Base-by-base conservation (phyloP, 345 rosid species). In the Heritiera fomes region DNA sequence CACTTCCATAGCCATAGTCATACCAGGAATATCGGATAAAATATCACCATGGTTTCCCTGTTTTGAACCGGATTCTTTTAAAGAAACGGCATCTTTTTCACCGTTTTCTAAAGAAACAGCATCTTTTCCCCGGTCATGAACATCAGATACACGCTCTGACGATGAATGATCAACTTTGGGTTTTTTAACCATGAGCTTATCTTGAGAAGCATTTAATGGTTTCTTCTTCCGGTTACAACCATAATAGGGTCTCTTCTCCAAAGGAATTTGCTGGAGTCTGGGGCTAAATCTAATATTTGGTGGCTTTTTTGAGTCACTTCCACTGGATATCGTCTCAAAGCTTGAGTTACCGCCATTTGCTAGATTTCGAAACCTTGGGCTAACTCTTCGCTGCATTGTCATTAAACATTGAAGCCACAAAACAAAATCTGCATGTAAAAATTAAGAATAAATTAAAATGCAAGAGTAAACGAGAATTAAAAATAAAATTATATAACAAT, bases 181-280 rank as follows among this genome's bases (percentile, higher is more conserved):
- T n/a, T 55, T 81, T 65, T 76, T 71, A 20, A 58, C 75, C 7
- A 18, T 40, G 32, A 43, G 0, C 11, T 58, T 38, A 12, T 76
- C 81, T 23, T 41, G 45, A 34, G 68, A 46, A 53, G 12, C 52
- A 41, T 68, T 20, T 15, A 14, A 46, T 41, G 67, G 8, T 71
- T 71, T 76, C 75, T 73, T 76, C 77, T 61, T 62, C 59, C 6
- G 6, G 74, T 30, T 49, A 58, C 53, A 53, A 34, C 75, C 79
- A 77, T 68, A 62, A 73, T 53, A 55, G 10, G 83, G 71, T 23
- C 71, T 77, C 40, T 73, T 77, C 32, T 45, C 64, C 55, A 71
- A 45, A 32, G 74, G 60, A 67, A 60, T 73, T 10, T 49, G 60
- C 52, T 28, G 45, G 63, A 80, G 71, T 75, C 83, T 67, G 52